These are phyloP conservation scores for Citrus medica DNA, from an alignment of 345 rosid species.

Conservation along the genomic window DNA sequence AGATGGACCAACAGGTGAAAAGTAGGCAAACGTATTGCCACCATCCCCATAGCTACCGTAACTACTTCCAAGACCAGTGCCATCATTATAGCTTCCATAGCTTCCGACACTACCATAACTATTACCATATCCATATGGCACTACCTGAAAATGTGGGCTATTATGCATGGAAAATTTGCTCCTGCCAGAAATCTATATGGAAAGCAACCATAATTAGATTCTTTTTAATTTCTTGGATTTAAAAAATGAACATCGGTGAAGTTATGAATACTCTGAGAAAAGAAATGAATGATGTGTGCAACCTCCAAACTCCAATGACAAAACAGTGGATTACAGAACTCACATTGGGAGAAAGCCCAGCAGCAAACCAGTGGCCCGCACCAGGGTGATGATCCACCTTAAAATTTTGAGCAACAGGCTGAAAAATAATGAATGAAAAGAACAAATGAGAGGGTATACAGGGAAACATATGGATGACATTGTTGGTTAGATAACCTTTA, in stretches of 20 bases:
- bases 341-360: slow-evolving; percentile 99
- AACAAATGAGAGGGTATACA: neutral
- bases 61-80: slow-evolving; percentile 72
- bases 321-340: slow-evolving; percentile 24
- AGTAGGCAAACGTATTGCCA: slow-evolving; percentile 70
- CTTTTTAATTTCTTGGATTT: neutral
- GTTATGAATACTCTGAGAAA: neutral
- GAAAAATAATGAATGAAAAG: slow-evolving; percentile 12
- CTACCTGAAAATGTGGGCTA: slow-evolving; percentile 75
- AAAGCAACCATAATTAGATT: neutral
- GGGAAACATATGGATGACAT: neutral
- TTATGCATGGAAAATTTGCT: slow-evolving; percentile 61
- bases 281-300: neutral
- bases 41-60: slow-evolving; percentile 92
- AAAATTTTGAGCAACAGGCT: slow-evolving; percentile 87
- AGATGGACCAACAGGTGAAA: slow-evolving; percentile 88
- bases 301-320: slow-evolving; percentile 20
- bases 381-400: slow-evolving; percentile 99
- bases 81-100: slow-evolving; percentile 93
- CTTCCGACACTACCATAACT: slow-evolving; percentile 97
- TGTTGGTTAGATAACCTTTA: neutral
- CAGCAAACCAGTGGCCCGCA: slow-evolving; percentile 99
- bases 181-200: slow-evolving; percentile 68
- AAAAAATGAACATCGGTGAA: slow-evolving; percentile 12
- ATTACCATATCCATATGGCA: slow-evolving; percentile 67